Base-by-base conservation (phyloP, 2,329 filamentous ascomycete genomes). In the Nectriaceae sp. region DNA sequence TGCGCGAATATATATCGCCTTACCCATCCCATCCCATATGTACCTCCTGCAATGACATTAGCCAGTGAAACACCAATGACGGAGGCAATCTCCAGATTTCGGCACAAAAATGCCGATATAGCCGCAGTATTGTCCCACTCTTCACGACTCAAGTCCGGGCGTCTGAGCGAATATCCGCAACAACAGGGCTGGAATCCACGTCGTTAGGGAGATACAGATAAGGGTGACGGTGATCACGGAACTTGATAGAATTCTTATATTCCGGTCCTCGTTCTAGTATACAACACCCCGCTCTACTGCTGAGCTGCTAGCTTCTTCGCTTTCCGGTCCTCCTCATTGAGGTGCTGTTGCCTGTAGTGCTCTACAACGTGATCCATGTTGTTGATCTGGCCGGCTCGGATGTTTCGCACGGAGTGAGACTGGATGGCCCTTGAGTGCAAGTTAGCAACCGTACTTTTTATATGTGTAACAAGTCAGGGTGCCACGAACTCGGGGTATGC, bases 401-500 rank as follows among this genome's bases (percentile, higher is more conserved):
- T 71, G 65, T 79, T 82, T 63, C 72, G 73, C 18, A 72, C 70
- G 18, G 76, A 75, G 52, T 78, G 74, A n/a, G 73, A 70, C 56
- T 75, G 67, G 45, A 84, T 66, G 19, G 76, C 67, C 64, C 80
- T 83, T 49, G 18, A 50, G 5, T 4, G 16, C 42, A 42, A n/a
- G 47, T 66, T 55, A 66, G 64, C 33, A 38, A 38, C 33, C n/a
- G 21, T 39, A 44, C 26, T 16, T 2, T 13, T 35, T 21, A 38
- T 19, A 15, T 36, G 40, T 35, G 16, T 5, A 26, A 31, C 13
- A 18, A 24, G 40, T 31, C 37, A 40, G 47, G 48, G 44, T 22
- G 26, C n/a, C 42, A 77, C 79, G 53, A 74, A 84, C 81, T 84
- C 81, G 38, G 80, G 80, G 55, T 69, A 81, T 56, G 75, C 74